These are phyloP conservation scores for Excoecaria agallocha DNA, from an alignment of 345 rosid genomes.

Conservation along the genomic window DNA sequence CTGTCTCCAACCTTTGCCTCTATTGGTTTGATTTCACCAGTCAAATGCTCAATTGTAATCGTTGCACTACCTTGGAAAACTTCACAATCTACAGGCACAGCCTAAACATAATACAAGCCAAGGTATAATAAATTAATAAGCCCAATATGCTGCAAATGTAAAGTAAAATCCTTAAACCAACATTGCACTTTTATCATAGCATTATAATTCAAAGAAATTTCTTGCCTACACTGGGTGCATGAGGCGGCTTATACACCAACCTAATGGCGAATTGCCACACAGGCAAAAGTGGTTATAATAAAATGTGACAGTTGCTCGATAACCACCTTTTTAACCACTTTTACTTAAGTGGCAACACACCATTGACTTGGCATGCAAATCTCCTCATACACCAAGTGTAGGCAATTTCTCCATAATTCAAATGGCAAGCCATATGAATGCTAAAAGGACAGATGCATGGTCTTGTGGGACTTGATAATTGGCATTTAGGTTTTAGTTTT, in stretches of 20 bases:
- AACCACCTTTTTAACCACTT: too few relatives aligned
- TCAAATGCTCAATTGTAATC: conserved; percentile 91
- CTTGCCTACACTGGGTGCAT: too few relatives aligned
- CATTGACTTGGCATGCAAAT: too few relatives aligned
- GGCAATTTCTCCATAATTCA: not conserved
- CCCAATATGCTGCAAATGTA: conserved; percentile 2
- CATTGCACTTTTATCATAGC: not conserved
- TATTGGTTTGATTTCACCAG: conserved; percentile 92
- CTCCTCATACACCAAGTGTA: too few relatives aligned
- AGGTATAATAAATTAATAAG: conserved; percentile 2
- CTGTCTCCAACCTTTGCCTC: conserved; percentile 85
- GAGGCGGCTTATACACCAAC: too few relatives aligned
- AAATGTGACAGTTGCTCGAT: too few relatives aligned
- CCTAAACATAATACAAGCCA: conserved; percentile 42
- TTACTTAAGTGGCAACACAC: too few relatives aligned
- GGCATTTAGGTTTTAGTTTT: not conserved
- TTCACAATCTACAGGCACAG: conserved; percentile 92
- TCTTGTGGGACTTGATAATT: not conserved
- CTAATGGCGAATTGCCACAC: too few relatives aligned
- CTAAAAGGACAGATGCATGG: not conserved
- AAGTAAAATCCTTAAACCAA: not conserved
- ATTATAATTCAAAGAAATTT: too few relatives aligned
- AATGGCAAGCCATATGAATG: not conserved
- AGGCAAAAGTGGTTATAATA: too few relatives aligned
- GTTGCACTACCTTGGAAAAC: conserved; percentile 87